phyloP scores from a whole-genome alignment of 352 stramenopile species.

The Thalassiosira mediterranea region DNA sequence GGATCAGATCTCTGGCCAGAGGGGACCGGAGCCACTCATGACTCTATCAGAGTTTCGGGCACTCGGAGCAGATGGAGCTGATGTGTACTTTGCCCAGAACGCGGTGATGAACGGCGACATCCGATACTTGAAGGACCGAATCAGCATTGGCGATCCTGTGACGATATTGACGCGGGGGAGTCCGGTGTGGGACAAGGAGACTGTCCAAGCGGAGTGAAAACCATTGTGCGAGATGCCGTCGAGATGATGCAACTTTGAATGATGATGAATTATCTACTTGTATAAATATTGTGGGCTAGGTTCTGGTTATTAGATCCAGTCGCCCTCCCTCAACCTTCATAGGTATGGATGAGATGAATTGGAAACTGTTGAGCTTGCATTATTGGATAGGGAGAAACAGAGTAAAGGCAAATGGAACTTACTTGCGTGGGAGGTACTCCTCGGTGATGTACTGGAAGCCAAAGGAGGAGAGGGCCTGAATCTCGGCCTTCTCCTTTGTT shows the following conservation, averaged over 20 bases:
- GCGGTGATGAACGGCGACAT: slow-evolving; percentile 50
- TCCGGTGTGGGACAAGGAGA: slow-evolving; percentile 56
- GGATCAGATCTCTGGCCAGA: slow-evolving; percentile 70
- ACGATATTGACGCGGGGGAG: slow-evolving; percentile 60
- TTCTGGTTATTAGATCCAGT: slow-evolving; percentile 67
- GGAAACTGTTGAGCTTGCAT: background rate
- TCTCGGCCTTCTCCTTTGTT: slow-evolving; percentile 90
- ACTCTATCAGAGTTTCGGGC: slow-evolving; percentile 72
- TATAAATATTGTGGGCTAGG: too few relatives aligned
- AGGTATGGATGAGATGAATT: background rate
- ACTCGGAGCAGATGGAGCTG: slow-evolving; percentile 34
- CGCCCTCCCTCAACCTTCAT: slow-evolving; percentile 59
- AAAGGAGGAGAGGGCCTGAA: slow-evolving; percentile 88
- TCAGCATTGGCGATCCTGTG: slow-evolving; percentile 65
- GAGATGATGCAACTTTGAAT: too few relatives aligned
- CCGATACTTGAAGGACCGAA: slow-evolving; percentile 16
- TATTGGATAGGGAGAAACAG: background rate
- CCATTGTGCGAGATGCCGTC: too few relatives aligned
- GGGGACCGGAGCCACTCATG: slow-evolving; percentile 64
- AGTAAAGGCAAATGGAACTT: slow-evolving; percentile 1
- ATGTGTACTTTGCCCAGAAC: slow-evolving; percentile 83
- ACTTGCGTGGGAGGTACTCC: slow-evolving; percentile 86
- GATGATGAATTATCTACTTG: too few relatives aligned
- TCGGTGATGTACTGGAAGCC: slow-evolving; percentile 91
- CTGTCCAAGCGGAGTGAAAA: slow-evolving; percentile 34